These are phyloP conservation scores for Calcarisporium arbuscula DNA, from an alignment of 2,329 filamentous ascomycete species.

Conservation along the genomic window DNA sequence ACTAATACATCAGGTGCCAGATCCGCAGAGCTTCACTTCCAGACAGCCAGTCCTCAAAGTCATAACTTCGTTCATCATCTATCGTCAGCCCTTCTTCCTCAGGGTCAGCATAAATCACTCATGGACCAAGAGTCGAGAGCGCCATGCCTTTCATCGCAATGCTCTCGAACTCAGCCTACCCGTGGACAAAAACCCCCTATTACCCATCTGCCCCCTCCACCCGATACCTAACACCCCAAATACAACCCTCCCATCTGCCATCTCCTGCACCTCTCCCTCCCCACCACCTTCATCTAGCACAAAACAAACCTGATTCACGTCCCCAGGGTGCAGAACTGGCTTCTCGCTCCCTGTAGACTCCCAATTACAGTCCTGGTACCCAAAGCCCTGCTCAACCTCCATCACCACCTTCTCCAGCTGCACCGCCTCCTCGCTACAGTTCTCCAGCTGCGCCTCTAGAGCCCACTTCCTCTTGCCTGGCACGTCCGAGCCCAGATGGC, in stretches of 20 bases:
- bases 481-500: constrained; percentile 42
- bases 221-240: constrained; percentile 80
- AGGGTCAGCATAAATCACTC: too few species aligned
- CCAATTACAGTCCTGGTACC: constrained; percentile 53
- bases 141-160: too few species aligned
- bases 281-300: constrained; percentile 39
- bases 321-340: constrained; percentile 54
- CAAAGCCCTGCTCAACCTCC: constrained; percentile 45
- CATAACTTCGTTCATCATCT: too few species aligned
- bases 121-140: too few species aligned
- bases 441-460: constrained; percentile 92
- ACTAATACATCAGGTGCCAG: too few species aligned
- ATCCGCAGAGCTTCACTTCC: too few species aligned
- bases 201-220: constrained; percentile 88
- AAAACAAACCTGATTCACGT: constrained; percentile 62
- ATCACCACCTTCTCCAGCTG: constrained; percentile 63
- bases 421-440: constrained; percentile 78
- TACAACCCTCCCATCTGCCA: constrained; percentile 50
- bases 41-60: too few species aligned
- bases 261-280: constrained; percentile 36
- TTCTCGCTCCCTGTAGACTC: constrained; percentile 33
- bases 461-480: constrained; percentile 50
- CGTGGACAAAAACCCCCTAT: constrained; percentile 79
- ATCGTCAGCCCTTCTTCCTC: too few species aligned
- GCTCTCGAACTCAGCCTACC: constrained; percentile 72